These are phyloP conservation scores for Flaveria floridana DNA, from an alignment of 140 eudicot genomes.

Conservation along the genomic window DNA sequence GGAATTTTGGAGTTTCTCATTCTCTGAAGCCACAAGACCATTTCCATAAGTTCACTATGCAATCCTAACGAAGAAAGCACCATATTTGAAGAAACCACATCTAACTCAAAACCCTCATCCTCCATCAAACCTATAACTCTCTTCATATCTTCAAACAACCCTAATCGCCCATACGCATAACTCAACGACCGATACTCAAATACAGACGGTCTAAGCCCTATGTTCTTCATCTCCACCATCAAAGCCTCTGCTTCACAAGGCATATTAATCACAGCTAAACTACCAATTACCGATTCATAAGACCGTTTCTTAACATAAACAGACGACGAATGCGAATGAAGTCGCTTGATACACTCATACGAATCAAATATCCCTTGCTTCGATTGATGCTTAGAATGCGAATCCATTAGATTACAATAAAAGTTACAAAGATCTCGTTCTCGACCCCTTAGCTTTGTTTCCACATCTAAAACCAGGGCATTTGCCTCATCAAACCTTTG, in stretches of 20 bases:
- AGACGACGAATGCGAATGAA: conserved; percentile 45
- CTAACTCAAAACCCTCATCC: conserved; percentile 55
- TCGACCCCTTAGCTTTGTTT: conserved; percentile 35
- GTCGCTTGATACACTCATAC: conserved; percentile 41
- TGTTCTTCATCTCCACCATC: conserved; percentile 59
- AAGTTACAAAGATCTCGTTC: conserved; percentile 68
- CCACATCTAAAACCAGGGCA: conserved; percentile 42
- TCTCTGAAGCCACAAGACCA: conserved; percentile 63
- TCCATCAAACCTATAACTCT: conserved; percentile 57
- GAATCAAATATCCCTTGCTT: conserved; percentile 49
- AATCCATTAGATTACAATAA: conserved; percentile 53
- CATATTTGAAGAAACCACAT: conserved; percentile 72
- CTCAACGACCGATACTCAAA: conserved; percentile 63
- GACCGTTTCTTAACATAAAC: conserved; percentile 49
- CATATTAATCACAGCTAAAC: conserved; percentile 50
- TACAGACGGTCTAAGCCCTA: conserved; percentile 48
- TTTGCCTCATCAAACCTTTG: conserved; percentile 60
- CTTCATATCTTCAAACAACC: conserved; percentile 71
- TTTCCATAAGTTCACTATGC: conserved; percentile 45
- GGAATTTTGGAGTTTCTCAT: conserved; percentile 42
- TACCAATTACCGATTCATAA: conserved; percentile 55
- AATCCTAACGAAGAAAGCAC: conserved; percentile 72
- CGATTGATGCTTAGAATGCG: conserved; percentile 55
- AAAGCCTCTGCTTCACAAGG: conserved; percentile 63
- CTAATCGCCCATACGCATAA: conserved; percentile 66